Evolutionary conservation across 441 rosid species (phyloP).

Genomic region (Isatis lusitanica): DNA sequence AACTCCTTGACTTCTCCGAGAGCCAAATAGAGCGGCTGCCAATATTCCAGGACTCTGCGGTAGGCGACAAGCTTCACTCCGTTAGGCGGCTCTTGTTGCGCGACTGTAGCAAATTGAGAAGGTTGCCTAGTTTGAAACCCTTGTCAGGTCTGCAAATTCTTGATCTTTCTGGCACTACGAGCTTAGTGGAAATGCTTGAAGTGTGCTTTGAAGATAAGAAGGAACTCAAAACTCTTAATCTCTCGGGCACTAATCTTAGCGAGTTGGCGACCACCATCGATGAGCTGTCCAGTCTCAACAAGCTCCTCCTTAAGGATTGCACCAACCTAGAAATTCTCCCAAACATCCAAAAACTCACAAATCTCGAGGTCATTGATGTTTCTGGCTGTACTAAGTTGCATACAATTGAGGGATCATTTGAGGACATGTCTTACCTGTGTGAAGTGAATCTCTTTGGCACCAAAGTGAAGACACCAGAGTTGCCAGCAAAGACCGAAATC

Average conservation of each 20-base stretch:
- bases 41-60: slow-evolving; percentile 29
- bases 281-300: slow-evolving; percentile 26
- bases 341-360: slow-evolving; percentile 34
- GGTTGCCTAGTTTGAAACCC: slow-evolving; percentile 35
- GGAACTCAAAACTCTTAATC: slow-evolving; percentile 44
- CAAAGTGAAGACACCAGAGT: slow-evolving; percentile 31
- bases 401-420: slow-evolving; percentile 37
- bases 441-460: slow-evolving; percentile 46
- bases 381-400: slow-evolving; percentile 38
- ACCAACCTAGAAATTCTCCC: slow-evolving; percentile 32
- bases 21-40: slow-evolving; percentile 39
- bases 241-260: slow-evolving; percentile 39
- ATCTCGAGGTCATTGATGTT: slow-evolving; percentile 46
- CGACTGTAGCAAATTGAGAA: slow-evolving; percentile 26
- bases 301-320: slow-evolving; percentile 43
- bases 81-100: slow-evolving; percentile 36
- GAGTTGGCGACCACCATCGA: slow-evolving; percentile 35
- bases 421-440: slow-evolving; percentile 39
- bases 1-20: slow-evolving; percentile 35
- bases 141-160: slow-evolving; percentile 49
- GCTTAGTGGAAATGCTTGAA: slow-evolving; percentile 38
- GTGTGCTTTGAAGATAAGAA: slow-evolving; percentile 36
- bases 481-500: slow-evolving; percentile 33
- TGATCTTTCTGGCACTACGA: slow-evolving; percentile 47
- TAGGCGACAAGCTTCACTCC: background rate